Base-by-base conservation (phyloP, 2,329 filamentous ascomycete genomes). In the Hortaea sp. region DNA sequence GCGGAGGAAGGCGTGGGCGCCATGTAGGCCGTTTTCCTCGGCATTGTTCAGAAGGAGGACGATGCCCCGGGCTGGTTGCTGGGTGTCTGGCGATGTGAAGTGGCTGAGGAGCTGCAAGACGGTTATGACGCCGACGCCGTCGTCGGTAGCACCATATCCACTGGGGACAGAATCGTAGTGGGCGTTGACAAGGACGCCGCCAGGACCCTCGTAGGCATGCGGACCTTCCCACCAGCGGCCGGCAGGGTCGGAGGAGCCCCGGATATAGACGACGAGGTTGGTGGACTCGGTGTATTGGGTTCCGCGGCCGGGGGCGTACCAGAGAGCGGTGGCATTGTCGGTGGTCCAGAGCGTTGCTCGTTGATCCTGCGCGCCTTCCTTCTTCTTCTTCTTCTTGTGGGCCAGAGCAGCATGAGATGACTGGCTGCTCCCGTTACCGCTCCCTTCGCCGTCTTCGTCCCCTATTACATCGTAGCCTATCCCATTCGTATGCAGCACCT, bases 121-220 rank as follows among this genome's bases (percentile, higher is more conserved):
- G 0, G 84, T 84, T n/a, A 94, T 80, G 20, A 94, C 87, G 29
- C 88, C 88, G 51, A 95, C 81, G 6, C 90, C 92, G 64, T 95
- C 87, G 60, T 98, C 92, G 2, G 92, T 97, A 11, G 92, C 89
- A 41, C 92, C 92, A 56, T 82, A 95, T 1, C 88, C 89, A 2
- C 88, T 94, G 10, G 88, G 86, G 5, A 97, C 92, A 48, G 85
- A 89, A 67, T 95, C 92, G 61, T 92, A 95, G 63, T 97, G 92
- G 12, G 90, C 89, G 63, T 95, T 97, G 55, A 97, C 85, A 39
- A 98, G 75, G 12, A 95, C 88, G 30, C 88, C 87, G 12, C 85
- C 84, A 50, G 38, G 39, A 6, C 76, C 75, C 50, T 74, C 38
- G 53, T 63, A 49, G 50, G 57, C 38, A 42, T 49, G 32, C 34